phyloP scores from a whole-genome alignment of 148 eudicot genomes.

The Limonium bicolor region DNA sequence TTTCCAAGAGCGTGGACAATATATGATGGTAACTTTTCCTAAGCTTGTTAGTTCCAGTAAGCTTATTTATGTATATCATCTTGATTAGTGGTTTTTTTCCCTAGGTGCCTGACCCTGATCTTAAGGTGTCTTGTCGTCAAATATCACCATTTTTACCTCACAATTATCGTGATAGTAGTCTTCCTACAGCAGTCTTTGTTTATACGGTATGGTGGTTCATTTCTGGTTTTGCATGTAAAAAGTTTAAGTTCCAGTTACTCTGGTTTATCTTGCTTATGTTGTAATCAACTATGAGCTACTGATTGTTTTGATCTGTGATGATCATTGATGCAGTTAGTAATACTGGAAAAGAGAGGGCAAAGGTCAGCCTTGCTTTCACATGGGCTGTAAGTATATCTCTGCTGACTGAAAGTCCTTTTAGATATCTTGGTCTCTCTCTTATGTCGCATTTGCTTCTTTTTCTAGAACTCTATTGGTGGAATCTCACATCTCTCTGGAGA shows the following conservation, averaged over 20 bases:
- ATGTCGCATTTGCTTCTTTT: constrained; percentile 1
- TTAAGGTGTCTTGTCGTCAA: constrained; percentile 94
- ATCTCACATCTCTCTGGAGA: constrained; percentile 82
- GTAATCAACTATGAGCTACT: background rate
- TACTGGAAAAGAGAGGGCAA: constrained; percentile 92
- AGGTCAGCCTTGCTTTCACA: constrained; percentile 87
- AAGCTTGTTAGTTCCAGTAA: background rate
- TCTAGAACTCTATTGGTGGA: constrained; percentile 94
- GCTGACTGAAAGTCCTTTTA: background rate
- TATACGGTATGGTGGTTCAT: constrained; percentile 48
- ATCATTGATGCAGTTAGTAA: constrained; percentile 65
- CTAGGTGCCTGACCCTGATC: constrained; percentile 97
- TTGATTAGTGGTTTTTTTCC: constrained; percentile 1
- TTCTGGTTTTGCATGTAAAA: background rate
- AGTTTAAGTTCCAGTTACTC: background rate
- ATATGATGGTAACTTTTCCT: constrained; percentile 71
- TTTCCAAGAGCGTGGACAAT: constrained; percentile 98
- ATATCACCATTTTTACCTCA: constrained; percentile 97
- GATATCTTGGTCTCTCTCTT: background rate
- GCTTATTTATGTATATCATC: background rate
- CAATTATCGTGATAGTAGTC: constrained; percentile 93
- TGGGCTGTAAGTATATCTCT: constrained; percentile 79
- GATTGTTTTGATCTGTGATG: background rate
- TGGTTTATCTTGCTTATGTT: background rate
- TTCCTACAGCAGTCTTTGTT: constrained; percentile 89